A percentile compares a stretch with the other conserved stretches of the same genome.
Conservation (phyloP, 2,329 filamentous ascomycete genomes). For the Trichoderma atrobrunneum region DNA sequence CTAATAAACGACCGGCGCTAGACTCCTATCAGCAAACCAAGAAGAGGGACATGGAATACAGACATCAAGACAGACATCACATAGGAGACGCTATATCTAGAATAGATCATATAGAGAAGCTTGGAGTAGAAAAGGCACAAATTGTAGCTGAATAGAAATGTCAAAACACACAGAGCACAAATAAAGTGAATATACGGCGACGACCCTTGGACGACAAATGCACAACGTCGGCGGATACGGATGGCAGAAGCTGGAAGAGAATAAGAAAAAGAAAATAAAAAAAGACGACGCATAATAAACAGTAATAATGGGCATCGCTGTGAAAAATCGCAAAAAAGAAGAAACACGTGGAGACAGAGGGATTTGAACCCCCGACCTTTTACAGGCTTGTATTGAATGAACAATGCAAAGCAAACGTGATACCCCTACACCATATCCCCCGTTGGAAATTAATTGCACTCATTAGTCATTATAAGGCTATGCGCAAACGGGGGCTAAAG, state of each 20-base stretch:
- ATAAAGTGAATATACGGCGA: neutral
- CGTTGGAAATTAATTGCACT: neutral
- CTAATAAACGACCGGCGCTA: neutral
- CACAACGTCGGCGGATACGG: too few species aligned
- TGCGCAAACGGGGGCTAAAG: accelerated
- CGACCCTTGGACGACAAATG: too few species aligned
- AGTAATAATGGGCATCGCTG: neutral
- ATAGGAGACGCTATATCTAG: neutral
- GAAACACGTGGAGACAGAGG: conserved; percentile 18
- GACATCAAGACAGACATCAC: neutral
- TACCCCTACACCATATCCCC: conserved; percentile 21
- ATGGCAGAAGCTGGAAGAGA: neutral
- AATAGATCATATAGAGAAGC: neutral
- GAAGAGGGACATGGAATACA: neutral
- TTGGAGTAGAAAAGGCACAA: neutral
- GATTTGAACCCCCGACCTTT: conserved; percentile 21
- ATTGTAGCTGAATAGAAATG: neutral
- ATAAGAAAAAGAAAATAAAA: neutral
- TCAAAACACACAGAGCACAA: neutral
- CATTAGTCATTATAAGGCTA: neutral
- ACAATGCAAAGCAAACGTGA: conserved; percentile 21
- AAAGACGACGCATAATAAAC: neutral
- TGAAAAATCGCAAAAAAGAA: conserved; percentile 3
- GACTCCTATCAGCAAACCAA: neutral
- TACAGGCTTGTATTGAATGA: conserved; percentile 17